Base-by-base conservation (phyloP, 805 yeast genomes). In the Cyberlindnera mycetangii region DNA sequence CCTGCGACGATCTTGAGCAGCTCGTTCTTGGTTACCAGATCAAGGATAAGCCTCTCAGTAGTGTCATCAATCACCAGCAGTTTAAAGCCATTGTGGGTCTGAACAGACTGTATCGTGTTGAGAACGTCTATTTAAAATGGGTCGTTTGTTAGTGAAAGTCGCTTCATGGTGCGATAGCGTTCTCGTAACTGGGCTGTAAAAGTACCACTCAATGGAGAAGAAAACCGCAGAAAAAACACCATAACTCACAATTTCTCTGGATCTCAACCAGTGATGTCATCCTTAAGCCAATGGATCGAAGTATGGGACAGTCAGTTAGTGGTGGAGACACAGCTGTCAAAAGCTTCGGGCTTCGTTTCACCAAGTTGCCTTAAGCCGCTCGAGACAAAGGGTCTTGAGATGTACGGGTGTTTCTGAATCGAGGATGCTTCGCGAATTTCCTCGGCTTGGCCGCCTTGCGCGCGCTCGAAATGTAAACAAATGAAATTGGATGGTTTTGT, bases 11-110 rank as follows among this genome's bases (percentile, higher is more conserved):
- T 59, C 31, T 76, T 64, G 8, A 82, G 64, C 11, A 82, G 61
- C 22, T 72, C 76, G 35, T 69, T 75, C 37, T 70, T 71, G 20
- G 69, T 60, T 16, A 84, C 69, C 16, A 83, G 70, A 35, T 65
- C 70, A 25, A 70, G 62, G 31, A 83, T 59, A 6, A 78, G 55
- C 4, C 65, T 54, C 47, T 76, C 80, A 1, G 83, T 75, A 20
- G 68, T 67, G 21, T 70, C 76, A 59, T 84, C 92, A 22, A 84
- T 61, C 7, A 84, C 73, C 38, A 84, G 56, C 42, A 73, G 71
- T 51, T 75, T 76, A 45, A 75, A 68, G 37, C 72, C 67, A 45
- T 72, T 70, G 15, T 52, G 52, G 1, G 80, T 75, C 44, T 71
- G 62, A 3, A 76, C 69, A 17, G 68, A 64, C 39, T 65, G 68